Evolutionary conservation across 192 early-diverging fungal species (phyloP).

Genomic region (Cetraspora pellucida): DNA sequence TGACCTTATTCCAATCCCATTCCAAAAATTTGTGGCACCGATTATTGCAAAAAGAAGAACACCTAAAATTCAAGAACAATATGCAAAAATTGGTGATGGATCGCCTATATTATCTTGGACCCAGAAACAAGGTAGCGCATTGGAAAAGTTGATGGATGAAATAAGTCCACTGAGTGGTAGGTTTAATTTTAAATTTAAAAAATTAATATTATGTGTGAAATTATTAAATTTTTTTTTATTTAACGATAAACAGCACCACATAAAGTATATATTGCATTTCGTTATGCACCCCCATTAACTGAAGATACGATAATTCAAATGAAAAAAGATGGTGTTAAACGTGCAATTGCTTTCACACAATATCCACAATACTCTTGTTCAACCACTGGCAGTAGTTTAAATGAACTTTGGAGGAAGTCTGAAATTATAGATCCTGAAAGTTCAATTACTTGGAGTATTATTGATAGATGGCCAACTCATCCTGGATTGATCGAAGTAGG

Average conservation of each 20-base stretch:
- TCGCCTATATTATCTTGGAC: slow-evolving; percentile 94
- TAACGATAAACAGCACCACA: slow-evolving; percentile 68
- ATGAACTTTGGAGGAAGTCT: slow-evolving; percentile 77
- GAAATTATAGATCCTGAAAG: slow-evolving; percentile 62
- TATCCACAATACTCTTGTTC: slow-evolving; percentile 98
- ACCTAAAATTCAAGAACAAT: slow-evolving; percentile 86
- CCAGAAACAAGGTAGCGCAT: slow-evolving; percentile 74
- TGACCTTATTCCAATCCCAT: slow-evolving; percentile 89
- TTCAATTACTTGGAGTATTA: slow-evolving; percentile 88
- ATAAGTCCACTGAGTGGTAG: slow-evolving; percentile 75
- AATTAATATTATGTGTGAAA: no score
- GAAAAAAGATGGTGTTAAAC: slow-evolving; percentile 77
- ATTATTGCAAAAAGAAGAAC: slow-evolving; percentile 83
- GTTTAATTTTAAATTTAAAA: neutral
- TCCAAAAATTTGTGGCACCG: slow-evolving; percentile 71
- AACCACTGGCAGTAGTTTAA: slow-evolving; percentile 90
- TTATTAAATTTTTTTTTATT: no score
- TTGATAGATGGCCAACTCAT: slow-evolving; percentile 93
- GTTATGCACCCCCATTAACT: slow-evolving; percentile 85
- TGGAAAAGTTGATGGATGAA: slow-evolving; percentile 76
- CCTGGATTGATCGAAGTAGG: slow-evolving; percentile 74
- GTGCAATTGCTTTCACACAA: slow-evolving; percentile 88
- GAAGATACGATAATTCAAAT: slow-evolving; percentile 73
- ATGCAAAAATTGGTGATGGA: slow-evolving; percentile 91
- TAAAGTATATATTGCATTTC: slow-evolving; percentile 89